A percentile compares a stretch with the other conserved stretches of the same genome.
These are phyloP conservation scores for Vachellia collinsii DNA, from an alignment of 306 rosid species.

Conservation along the genomic window DNA sequence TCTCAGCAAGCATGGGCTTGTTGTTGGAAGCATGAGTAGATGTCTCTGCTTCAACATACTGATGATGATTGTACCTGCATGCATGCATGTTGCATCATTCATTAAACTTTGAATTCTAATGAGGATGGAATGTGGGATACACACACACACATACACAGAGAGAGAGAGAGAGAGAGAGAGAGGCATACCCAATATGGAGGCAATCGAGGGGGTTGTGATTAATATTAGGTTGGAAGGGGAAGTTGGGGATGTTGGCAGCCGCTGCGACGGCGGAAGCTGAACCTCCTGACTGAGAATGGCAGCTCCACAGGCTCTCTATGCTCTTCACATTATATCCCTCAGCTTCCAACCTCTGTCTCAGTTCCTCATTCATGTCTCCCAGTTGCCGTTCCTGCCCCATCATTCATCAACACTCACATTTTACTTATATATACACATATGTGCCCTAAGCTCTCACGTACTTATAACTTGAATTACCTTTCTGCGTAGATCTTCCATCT, in stretches of 20 bases:
- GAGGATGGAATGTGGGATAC: too few relatives aligned
- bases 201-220: constrained; percentile 30
- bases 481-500: constrained; percentile 80
- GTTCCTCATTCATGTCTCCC: constrained; percentile 76
- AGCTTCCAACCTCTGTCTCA: constrained; percentile 70
- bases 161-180: too few relatives aligned
- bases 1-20: constrained; percentile 52
- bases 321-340: constrained; percentile 70
- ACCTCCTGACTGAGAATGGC: background rate
- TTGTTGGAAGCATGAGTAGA: constrained; percentile 41
- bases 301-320: constrained; percentile 66
- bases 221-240: constrained; percentile 47
- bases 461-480: constrained; percentile 43
- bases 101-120: too few relatives aligned
- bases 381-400: constrained; percentile 69
- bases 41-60: constrained; percentile 60
- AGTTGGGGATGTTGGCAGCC: constrained; percentile 50
- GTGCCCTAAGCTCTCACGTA: too few relatives aligned
- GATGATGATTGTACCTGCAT: constrained; percentile 60
- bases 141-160: background rate
- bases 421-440: background rate
- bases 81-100: background rate
- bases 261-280: background rate
- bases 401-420: background rate
- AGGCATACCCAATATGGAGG: constrained; percentile 74